Conservation (phyloP, 768 basidiomycete species). For the Tylopilus sp. region DNA sequence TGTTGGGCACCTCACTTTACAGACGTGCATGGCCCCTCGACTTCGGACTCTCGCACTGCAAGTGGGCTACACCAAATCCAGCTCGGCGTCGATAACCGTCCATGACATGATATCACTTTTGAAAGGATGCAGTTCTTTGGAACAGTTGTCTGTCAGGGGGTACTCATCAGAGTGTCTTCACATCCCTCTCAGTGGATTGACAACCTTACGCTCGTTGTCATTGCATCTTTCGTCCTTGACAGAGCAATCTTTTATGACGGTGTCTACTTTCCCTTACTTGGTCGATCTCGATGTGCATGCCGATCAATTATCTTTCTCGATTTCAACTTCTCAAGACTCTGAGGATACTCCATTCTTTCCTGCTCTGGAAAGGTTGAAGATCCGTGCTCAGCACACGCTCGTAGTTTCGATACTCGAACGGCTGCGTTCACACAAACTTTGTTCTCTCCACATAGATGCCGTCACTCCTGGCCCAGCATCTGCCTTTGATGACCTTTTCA, state of each 20-base stretch:
- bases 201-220: conserved; percentile 34
- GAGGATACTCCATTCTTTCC: conserved; percentile 31
- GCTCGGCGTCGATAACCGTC: conserved; percentile 23
- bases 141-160: conserved; percentile 40
- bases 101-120: conserved; percentile 22
- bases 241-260: conserved; percentile 33
- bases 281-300: conserved; percentile 44
- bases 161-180: conserved; percentile 28
- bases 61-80: conserved; percentile 18
- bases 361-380: conserved; percentile 36
- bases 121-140: conserved; percentile 27
- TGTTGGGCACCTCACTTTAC: conserved; percentile 7
- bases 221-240: conserved; percentile 41
- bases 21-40: conserved; percentile 32
- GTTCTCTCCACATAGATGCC: conserved; percentile 38
- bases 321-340: background rate
- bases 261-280: conserved; percentile 38
- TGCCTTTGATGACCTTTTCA: conserved; percentile 37
- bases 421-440: conserved; percentile 32
- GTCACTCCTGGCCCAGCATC: conserved; percentile 25
- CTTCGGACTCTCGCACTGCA: conserved; percentile 38
- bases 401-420: conserved; percentile 34
- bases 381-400: conserved; percentile 37
- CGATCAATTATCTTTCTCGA: conserved; percentile 30
- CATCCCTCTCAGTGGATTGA: conserved; percentile 31